phyloP scores from a whole-genome alignment of 768 basidiomycete species.

The Galerina sulciceps region DNA sequence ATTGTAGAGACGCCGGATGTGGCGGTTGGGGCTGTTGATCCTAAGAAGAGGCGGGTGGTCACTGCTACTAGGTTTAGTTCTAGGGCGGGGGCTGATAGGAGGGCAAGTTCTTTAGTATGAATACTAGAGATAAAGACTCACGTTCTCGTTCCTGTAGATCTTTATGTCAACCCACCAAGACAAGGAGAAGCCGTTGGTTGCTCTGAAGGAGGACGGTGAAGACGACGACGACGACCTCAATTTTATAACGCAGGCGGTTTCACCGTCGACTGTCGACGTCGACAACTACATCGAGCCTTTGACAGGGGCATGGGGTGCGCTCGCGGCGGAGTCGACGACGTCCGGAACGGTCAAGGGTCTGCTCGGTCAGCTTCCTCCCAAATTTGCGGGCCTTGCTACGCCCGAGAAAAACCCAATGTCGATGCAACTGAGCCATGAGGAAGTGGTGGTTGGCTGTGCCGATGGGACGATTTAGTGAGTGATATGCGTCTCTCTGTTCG shows the following conservation, averaged over 20 bases:
- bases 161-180: conserved; percentile 84
- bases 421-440: conserved; percentile 89
- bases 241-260: conserved; percentile 27
- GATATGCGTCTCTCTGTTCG: background rate
- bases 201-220: conserved; percentile 27
- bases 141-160: conserved; percentile 47
- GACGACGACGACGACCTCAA: conserved; percentile 30
- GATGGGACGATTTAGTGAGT: conserved; percentile 91
- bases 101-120: conserved; percentile 51
- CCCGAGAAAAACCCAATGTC: conserved; percentile 96
- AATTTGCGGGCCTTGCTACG: conserved; percentile 79
- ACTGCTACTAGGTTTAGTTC: conserved; percentile 90
- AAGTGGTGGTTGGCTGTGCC: conserved; percentile 89
- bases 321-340: conserved; percentile 51
- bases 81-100: conserved; percentile 77
- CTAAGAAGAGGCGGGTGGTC: conserved; percentile 80
- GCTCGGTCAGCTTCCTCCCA: conserved; percentile 62
- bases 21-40: conserved; percentile 88
- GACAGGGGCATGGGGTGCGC: conserved; percentile 75
- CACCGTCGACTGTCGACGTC: conserved; percentile 54
- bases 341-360: conserved; percentile 57
- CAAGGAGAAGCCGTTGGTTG: conserved; percentile 36
- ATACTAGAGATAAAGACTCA: background rate
- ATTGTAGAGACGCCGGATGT: conserved; percentile 88
- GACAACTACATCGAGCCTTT: conserved; percentile 69